Base-by-base conservation (phyloP, 192 early-diverging fungal species). In the Gamsiella multidivaricata region DNA sequence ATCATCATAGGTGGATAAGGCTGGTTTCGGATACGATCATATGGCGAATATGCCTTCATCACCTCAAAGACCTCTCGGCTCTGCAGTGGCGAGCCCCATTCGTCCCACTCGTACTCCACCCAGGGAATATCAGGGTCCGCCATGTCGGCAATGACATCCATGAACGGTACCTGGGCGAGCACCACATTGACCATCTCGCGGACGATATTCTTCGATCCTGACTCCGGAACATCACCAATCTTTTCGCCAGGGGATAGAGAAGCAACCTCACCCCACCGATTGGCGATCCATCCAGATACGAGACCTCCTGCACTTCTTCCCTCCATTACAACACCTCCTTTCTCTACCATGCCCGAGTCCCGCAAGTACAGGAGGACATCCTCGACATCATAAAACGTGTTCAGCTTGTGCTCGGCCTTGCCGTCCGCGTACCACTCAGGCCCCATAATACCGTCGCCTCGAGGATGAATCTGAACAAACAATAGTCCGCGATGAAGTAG, bases 131-230 rank as follows among this genome's bases (percentile, higher is more conserved):
- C 46, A 10, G 60, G 47, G 25, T 80, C 69, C 20, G 61, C 22
- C 79, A 72, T 80, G n/a, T 36, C 63, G 9, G 69, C 43, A 47
- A 80, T 80, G 29, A 80, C 79, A 29, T 80, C 79, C 33, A 80
- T 6, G 22, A 80, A 80, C 8, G 79, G 79, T 2, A 67, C 79
- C 23, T 80, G 69, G 0, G 79, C 34, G 20, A 80, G n/a, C 12
- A 80, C 69, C 0, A 61, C 79, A 18, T 67, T 70, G 20, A 80
- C 79, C 79, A 80, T 67, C 62, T 76, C 73, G 9, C 52, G 36
- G 18, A 76, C 73, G 34, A 76, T 76, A 22, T 76, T 76, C 15
- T 26, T 18, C 14, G 41, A 23, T 7, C 14, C 36, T 18, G 9
- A 23, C 47, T 14, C 9, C 5, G 7, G 9, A 39, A 4, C 29